Evolutionary conservation across 768 basidiomycete genomes (phyloP).

Genomic region (Phanerodontia chrysosporium): DNA sequence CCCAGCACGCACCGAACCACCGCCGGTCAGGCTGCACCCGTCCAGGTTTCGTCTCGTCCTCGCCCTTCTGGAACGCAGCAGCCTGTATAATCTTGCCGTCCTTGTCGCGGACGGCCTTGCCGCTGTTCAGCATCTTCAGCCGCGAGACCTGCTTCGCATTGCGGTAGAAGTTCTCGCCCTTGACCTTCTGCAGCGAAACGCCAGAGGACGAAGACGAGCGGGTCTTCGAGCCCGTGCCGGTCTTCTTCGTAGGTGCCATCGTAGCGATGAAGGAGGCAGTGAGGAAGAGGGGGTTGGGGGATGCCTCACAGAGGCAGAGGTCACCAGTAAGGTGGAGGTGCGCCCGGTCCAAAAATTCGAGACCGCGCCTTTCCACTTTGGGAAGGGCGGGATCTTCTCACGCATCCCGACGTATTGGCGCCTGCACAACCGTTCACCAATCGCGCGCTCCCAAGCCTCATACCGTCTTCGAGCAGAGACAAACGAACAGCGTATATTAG

Average conservation of each 20-base stretch:
- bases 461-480: no score
- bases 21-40: conserved; percentile 91
- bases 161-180: conserved; percentile 98
- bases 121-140: conserved; percentile 90
- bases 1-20: conserved; percentile 82
- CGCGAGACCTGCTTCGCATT: conserved; percentile 84
- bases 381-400: conserved; percentile 1
- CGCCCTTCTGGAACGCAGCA: conserved; percentile 94
- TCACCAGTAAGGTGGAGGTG: background rate
- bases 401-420: no score
- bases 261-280: background rate
- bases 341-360: conserved; percentile 4
- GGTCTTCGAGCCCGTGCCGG: conserved; percentile 17
- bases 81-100: conserved; percentile 92
- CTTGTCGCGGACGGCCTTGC: conserved; percentile 85
- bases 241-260: conserved; percentile 33
- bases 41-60: conserved; percentile 85
- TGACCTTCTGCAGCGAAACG: conserved; percentile 61
- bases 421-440: no score
- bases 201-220: conserved; percentile 38
- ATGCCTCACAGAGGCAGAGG: background rate
- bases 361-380: background rate
- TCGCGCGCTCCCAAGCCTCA: no score
- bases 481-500: no score
- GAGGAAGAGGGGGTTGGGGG: background rate